Conservation (phyloP, 2,329 filamentous ascomycete genomes). For the Exophiala oligosperma region DNA sequence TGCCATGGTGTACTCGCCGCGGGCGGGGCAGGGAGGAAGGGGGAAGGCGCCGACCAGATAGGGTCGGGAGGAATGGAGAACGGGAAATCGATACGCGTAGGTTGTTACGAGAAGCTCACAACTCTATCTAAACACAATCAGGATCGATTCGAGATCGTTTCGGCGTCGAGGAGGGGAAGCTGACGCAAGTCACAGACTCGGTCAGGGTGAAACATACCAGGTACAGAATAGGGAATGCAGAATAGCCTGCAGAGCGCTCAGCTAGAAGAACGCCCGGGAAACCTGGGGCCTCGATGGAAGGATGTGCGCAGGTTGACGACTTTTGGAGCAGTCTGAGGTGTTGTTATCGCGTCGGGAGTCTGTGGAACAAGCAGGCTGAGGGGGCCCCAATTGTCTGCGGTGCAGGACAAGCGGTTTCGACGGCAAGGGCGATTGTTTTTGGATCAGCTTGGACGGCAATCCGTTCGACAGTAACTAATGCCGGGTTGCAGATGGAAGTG, state of each 20-base stretch:
- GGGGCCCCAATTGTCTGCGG: constrained; percentile 13
- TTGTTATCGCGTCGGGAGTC: constrained; percentile 23
- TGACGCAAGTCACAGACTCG: constrained; percentile 16
- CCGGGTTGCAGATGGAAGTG: not conserved
- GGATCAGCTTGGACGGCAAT: not conserved
- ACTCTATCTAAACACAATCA: constrained; percentile 6
- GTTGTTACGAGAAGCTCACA: constrained; percentile 4
- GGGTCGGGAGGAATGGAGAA: constrained; percentile 18
- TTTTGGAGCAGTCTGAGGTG: not conserved
- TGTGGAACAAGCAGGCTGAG: constrained; percentile 25
- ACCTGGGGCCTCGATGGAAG: not conserved
- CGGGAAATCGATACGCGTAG: constrained; percentile 15
- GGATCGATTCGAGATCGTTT: constrained; percentile 16
- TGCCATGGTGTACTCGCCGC: constrained; percentile 58
- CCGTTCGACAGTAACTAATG: not conserved
- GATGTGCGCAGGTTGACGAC: constrained; percentile 6
- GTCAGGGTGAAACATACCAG: constrained; percentile 17
- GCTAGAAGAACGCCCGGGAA: constrained; percentile 11
- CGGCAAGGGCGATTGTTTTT: constrained; percentile 7
- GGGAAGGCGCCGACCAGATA: constrained; percentile 26
- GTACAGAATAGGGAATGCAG: constrained; percentile 9
- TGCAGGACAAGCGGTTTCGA: constrained; percentile 11
- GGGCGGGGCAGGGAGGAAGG: constrained; percentile 22
- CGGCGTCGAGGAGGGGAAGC: constrained; percentile 4
- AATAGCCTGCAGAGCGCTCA: constrained; percentile 17